Percentiles rank a stretch among this genome's conserved stretches.
phyloP scores from a whole-genome alignment of 345 rosid genomes.

The Atalantia buxifolia region DNA sequence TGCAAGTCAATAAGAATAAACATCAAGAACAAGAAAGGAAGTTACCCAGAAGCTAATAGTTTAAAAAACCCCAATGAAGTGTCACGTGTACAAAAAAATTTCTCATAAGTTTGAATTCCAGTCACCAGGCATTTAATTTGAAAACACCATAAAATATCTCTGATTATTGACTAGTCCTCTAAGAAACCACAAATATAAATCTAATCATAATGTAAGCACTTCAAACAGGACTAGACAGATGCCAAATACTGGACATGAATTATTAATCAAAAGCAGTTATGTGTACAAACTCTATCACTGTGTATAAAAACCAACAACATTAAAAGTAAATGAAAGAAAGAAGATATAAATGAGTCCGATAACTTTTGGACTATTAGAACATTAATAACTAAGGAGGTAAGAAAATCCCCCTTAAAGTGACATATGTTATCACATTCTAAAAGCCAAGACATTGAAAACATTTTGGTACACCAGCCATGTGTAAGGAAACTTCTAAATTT shows the following conservation, averaged over 20 bases:
- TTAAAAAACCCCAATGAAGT: not conserved
- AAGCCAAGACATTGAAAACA: not conserved
- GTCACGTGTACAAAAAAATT: not conserved
- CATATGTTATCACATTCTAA: not conserved
- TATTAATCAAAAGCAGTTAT: not conserved
- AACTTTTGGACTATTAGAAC: not conserved
- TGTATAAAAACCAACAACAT: not conserved
- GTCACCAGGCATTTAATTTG: not conserved
- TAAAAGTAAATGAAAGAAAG: not conserved
- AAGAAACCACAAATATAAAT: not conserved
- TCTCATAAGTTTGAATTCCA: not conserved
- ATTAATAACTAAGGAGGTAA: not conserved
- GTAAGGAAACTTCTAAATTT: not conserved
- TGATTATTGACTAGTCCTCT: not conserved
- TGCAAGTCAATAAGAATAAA: not conserved
- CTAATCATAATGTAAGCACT: not conserved
- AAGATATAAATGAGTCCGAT: not conserved
- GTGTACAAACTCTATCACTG: not conserved
- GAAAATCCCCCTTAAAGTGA: not conserved
- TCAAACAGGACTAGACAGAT: not conserved
- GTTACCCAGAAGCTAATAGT: not conserved
- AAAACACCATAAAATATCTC: constrained; percentile 1
- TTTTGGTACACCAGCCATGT: not conserved
- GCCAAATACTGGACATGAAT: not conserved
- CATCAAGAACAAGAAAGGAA: not conserved